A percentile compares a stretch with the other conserved stretches of the same genome.
Evolutionary conservation across 2,329 filamentous ascomycete species (phyloP).

Genomic region (Plenodomus biglobosus): DNA sequence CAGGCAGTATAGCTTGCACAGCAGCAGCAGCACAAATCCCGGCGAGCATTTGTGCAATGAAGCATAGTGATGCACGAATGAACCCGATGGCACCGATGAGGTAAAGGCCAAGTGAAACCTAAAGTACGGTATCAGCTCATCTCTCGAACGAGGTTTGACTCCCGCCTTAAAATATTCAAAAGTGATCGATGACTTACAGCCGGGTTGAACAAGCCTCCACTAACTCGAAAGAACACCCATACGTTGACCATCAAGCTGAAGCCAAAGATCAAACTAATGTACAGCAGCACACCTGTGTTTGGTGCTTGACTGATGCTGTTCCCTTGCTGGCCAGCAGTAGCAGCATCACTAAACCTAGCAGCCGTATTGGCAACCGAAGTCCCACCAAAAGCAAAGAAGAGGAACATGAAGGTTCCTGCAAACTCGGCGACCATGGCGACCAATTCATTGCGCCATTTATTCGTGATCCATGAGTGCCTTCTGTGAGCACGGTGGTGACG

Average conservation of each 20-base stretch:
- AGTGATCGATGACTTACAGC: conserved; percentile 31
- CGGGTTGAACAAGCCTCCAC: conserved; percentile 45
- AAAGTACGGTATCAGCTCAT: background rate
- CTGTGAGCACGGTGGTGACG: background rate
- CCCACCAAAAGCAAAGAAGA: conserved; percentile 46
- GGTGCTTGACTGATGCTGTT: conserved; percentile 36
- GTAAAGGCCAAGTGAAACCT: conserved; percentile 44
- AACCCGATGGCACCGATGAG: conserved; percentile 34
- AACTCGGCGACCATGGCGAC: conserved; percentile 43
- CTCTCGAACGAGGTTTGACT: background rate
- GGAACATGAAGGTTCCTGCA: conserved; percentile 46
- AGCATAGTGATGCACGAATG: conserved; percentile 34
- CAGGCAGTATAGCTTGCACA: conserved; percentile 40
- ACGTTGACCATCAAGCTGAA: conserved; percentile 46
- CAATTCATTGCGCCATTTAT: conserved; percentile 38
- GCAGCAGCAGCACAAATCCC: conserved; percentile 43
- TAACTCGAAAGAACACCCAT: conserved; percentile 46
- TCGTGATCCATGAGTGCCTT: background rate
- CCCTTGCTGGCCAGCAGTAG: conserved; percentile 23
- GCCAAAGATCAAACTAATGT: conserved; percentile 43
- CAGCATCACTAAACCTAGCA: conserved; percentile 20
- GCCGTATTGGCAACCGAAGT: conserved; percentile 43
- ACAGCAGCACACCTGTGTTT: conserved; percentile 39
- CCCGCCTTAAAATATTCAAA: background rate
- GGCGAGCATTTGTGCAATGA: conserved; percentile 41